Percentiles rank a stretch among this genome's conserved stretches.
Conservation (phyloP, 345 rosid species). For the Pistacia atlantica region DNA sequence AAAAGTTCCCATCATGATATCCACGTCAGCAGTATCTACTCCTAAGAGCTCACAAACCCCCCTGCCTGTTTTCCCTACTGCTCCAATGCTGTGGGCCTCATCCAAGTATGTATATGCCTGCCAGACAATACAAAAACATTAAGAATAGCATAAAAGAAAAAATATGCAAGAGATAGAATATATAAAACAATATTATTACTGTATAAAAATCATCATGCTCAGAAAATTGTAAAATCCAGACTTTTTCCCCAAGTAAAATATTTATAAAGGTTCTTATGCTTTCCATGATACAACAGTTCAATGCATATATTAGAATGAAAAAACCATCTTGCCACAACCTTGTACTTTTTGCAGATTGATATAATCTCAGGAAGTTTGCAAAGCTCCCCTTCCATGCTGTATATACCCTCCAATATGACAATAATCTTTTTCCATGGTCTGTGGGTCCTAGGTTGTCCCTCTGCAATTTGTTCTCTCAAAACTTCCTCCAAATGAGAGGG, state of each 20-base stretch:
- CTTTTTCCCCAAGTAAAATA: neutral
- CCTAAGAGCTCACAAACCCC: conserved; percentile 97
- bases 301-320: conserved; percentile 9
- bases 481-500: conserved; percentile 95
- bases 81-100: conserved; percentile 99
- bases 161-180: neutral
- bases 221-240: neutral
- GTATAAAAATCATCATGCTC: conserved; percentile 2
- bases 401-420: conserved; percentile 86
- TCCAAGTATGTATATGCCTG: conserved; percentile 91
- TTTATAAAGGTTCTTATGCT: neutral
- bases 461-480: conserved; percentile 88
- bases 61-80: conserved; percentile 89
- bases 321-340: conserved; percentile 43
- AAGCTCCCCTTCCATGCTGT: conserved; percentile 96
- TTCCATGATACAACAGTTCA: neutral
- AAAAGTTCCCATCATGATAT: conserved; percentile 99
- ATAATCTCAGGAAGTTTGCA: conserved; percentile 92
- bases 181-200: neutral
- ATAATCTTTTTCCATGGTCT: conserved; percentile 97
- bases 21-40: conserved; percentile 88
- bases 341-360: conserved; percentile 88
- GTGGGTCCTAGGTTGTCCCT: conserved; percentile 90
- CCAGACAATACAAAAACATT: conserved; percentile 4
- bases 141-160: neutral